These are phyloP conservation scores for Rhodosporidiobolus odoratus DNA, from an alignment of 768 basidiomycete genomes.

Conservation along the genomic window DNA sequence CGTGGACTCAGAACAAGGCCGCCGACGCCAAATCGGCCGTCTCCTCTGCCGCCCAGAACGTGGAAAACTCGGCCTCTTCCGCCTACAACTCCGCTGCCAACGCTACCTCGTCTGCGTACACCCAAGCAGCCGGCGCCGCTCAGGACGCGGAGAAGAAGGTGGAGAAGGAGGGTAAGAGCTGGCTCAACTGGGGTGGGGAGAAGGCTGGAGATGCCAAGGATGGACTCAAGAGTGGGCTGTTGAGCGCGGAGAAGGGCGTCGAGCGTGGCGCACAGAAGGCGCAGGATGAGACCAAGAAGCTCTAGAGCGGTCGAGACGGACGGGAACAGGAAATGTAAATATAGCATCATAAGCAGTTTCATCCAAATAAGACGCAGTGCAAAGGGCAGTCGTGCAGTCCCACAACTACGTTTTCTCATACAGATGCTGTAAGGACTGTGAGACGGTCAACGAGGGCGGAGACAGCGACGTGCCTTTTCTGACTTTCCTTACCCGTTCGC, in stretches of 20 bases:
- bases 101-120: not conserved
- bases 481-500: no score
- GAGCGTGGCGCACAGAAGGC: conserved; percentile 25
- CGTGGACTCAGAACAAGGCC: conserved; percentile 1
- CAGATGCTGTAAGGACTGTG: no score
- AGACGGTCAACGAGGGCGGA: no score
- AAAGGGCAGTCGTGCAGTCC: not conserved
- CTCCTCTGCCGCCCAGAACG: not conserved
- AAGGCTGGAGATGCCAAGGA: conserved; percentile 31
- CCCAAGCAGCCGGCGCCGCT: not conserved
- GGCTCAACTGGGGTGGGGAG: conserved; percentile 20
- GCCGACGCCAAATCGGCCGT: conserved; percentile 13
- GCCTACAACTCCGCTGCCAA: conserved; percentile 14
- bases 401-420: no score
- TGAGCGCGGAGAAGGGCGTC: conserved; percentile 19
- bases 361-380: no score
- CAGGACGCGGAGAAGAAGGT: conserved; percentile 6
- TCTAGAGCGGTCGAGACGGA: not conserved
- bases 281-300: conserved; percentile 27
- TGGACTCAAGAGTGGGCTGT: conserved; percentile 17
- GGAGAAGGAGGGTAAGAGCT: conserved; percentile 16
- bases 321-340: not conserved
- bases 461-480: no score
- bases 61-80: not conserved
- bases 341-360: not conserved